phyloP scores from a whole-genome alignment of 2,329 filamentous ascomycete species.

The Nigrograna mackinnonii region DNA sequence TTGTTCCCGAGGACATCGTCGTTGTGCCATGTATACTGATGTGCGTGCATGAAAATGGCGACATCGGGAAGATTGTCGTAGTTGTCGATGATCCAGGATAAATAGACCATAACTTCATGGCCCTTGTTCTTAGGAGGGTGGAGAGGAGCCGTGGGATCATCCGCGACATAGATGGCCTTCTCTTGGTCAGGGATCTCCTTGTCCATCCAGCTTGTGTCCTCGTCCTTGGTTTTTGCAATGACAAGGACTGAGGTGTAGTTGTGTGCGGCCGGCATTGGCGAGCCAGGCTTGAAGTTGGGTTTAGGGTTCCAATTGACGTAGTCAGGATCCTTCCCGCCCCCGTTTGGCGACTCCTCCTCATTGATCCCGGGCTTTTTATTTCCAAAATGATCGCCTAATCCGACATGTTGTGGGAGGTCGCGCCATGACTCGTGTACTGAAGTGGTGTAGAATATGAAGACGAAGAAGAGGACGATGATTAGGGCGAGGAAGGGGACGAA shows the following conservation, averaged over 20 bases:
- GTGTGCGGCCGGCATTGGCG: constrained; percentile 44
- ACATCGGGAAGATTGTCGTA: constrained; percentile 64
- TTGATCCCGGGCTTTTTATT: constrained; percentile 12
- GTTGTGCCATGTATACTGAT: constrained; percentile 63
- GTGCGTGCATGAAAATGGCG: constrained; percentile 64
- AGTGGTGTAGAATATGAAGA: constrained; percentile 43
- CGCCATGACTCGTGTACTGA: constrained; percentile 39
- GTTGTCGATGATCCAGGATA: constrained; percentile 64
- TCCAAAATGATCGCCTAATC: constrained; percentile 40
- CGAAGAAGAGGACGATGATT: constrained; percentile 29
- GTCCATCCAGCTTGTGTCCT: constrained; percentile 60
- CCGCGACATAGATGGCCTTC: constrained; percentile 56
- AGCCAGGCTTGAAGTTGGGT: constrained; percentile 34
- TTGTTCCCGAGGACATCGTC: constrained; percentile 53
- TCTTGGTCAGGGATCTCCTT: constrained; percentile 53
- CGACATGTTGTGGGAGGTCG: constrained; percentile 44
- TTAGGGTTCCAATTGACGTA: constrained; percentile 43
- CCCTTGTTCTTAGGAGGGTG: constrained; percentile 62
- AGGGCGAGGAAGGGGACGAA: constrained; percentile 35
- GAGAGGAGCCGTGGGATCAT: constrained; percentile 51
- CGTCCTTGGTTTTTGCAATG: constrained; percentile 54
- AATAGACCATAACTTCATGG: constrained; percentile 65
- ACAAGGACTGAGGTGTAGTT: constrained; percentile 60
- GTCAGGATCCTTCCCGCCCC: constrained; percentile 25
- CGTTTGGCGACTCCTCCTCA: constrained; percentile 2